Base-by-base conservation (phyloP, 1,284 basidiomycete species). In the Afroboletus lepidellus region DNA sequence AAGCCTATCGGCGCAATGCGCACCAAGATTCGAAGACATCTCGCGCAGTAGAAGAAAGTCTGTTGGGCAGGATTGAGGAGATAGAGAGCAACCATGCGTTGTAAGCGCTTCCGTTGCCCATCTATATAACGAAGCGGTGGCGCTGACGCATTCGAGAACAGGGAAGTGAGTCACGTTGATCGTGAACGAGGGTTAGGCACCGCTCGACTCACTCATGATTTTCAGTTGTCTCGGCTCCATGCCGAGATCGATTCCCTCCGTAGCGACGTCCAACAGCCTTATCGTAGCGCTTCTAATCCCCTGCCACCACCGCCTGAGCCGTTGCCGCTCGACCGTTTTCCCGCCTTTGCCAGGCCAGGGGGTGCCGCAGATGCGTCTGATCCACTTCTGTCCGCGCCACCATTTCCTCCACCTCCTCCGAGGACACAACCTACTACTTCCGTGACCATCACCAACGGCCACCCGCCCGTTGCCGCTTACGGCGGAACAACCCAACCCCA, bases 241-340 rank as follows among this genome's bases (percentile, higher is more conserved):
- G 51, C 60, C 46, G 67, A 74, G 54, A 56, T 75, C 41, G 53
- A 65, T 50, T 56, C 66, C 20, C 53, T 67, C 18, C 65, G 61
- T 46, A 53, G 61, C 18, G 54, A 56, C 18, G 37, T 36, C 24
- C 57, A 55, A 32, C 48, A 51, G 4, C 50, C 56, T 41, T 58
- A 54, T 55, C 58, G 42, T 41, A 69, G 67, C 46, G 38, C 54
- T 54, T 57, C 56, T 43, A 80, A 79, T 58, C 77, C 77, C 6
- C 70, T 79, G 9, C 78, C 78, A 24, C 62, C 69, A 39, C 77
- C 78, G n/a, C 78, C 78, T 16, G 70, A 76, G 52, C 77, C 75
- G 4, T 58, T 79, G 8, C 68, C 73, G 7, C 63, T 75, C 23
- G 71, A 76, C 23, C 67, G 71, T 51, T 68, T 76, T 25, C 70